Evolutionary conservation across 805 yeast species (phyloP).

Genomic region (Wickerhamomyces bovis): DNA sequence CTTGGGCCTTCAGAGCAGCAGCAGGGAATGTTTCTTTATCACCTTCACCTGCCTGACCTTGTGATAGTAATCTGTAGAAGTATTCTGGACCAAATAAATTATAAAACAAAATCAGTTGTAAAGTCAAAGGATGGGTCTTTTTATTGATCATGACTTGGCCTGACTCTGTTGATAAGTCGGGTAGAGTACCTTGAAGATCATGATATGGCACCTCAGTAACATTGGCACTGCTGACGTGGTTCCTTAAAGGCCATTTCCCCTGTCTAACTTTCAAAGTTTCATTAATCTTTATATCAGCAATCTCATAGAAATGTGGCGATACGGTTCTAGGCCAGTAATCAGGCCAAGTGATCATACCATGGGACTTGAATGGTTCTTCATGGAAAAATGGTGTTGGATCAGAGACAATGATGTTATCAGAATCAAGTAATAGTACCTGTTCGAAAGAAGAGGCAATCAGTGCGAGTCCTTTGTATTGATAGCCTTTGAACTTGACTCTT

Average conservation of each 20-base stretch:
- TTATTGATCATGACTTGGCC: slow-evolving; percentile 65
- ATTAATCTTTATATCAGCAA: slow-evolving; percentile 37
- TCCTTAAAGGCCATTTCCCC: slow-evolving; percentile 18
- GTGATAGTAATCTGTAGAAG: slow-evolving; percentile 63
- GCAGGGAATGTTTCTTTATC: slow-evolving; percentile 74
- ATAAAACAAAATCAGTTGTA: slow-evolving; percentile 57
- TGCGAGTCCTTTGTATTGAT: slow-evolving; percentile 70
- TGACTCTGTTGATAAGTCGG: slow-evolving; percentile 64
- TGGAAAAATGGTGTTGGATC: slow-evolving; percentile 41
- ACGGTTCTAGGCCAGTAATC: slow-evolving; percentile 72
- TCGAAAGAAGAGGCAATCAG: slow-evolving; percentile 71
- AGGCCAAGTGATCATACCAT: slow-evolving; percentile 66
- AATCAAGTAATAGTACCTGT: slow-evolving; percentile 65
- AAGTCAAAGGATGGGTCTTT: slow-evolving; percentile 48
- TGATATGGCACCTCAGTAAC: slow-evolving; percentile 41
- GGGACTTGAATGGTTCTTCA: slow-evolving; percentile 36
- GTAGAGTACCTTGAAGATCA: slow-evolving; percentile 56
- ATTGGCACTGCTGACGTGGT: slow-evolving; percentile 8
- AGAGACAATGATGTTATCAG: slow-evolving; percentile 58
- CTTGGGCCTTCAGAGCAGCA: slow-evolving; percentile 40
- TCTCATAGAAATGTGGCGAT: slow-evolving; percentile 52
- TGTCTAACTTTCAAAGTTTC: slow-evolving; percentile 15
- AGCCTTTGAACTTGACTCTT: slow-evolving; percentile 49
- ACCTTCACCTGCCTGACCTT: slow-evolving; percentile 74
- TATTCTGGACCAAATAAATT: slow-evolving; percentile 60